Evolutionary conservation across 306 rosid species (phyloP), one percentile per base, ranked within the genome.

Genomic region (Citrullus mucosospermus): DNA sequence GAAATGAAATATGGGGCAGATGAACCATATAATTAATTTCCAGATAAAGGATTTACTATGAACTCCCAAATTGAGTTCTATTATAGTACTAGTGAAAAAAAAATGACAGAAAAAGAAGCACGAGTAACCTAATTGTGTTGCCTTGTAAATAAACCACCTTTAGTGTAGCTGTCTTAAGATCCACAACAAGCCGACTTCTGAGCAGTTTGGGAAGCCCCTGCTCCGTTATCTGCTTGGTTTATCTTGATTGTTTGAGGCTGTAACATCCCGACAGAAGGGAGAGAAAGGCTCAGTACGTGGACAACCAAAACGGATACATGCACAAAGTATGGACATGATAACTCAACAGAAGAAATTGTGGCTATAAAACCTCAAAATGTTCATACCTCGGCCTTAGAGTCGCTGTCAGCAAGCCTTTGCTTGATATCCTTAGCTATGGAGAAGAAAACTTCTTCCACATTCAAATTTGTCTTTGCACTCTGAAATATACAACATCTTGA

Each of bases 401-500:
- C 98, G 55, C 79, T 88, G 80, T 93, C 98, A 6, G 98, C 91
- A 12, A 93, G 89, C 82, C 97, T 88, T 89, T 89, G 94, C 83
- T 93, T 91, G 83, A 93, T 93, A 81, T 93, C 98, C 90, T 93
- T 88, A 48, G 94, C 98, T 84, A 93, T 89, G 80, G 98, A 93
- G 88, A 91, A 93, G 89, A 91, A 93, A 78, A 93, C 98, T 83
- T 91, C 98, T 77, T 93, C 98, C 86, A 93, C 98, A 59, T 93
- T 91, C 86, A 93, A 80, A 83, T 91, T 93, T 75, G 98, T 93
- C 83, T 93, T 93, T 63, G 98, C 98, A 89, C 98, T 93, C 98
- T 93, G 90, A 67, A 58, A 85, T 44, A 81, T 65, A n/a, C 83
- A 70, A 66, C 54, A 48, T 48, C 54, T 48, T 48, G 17, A 48